Evolutionary conservation across 257 asterid species (phyloP), one percentile per base, ranked within the genome.

Genomic region (Paraleonurus japonicus): DNA sequence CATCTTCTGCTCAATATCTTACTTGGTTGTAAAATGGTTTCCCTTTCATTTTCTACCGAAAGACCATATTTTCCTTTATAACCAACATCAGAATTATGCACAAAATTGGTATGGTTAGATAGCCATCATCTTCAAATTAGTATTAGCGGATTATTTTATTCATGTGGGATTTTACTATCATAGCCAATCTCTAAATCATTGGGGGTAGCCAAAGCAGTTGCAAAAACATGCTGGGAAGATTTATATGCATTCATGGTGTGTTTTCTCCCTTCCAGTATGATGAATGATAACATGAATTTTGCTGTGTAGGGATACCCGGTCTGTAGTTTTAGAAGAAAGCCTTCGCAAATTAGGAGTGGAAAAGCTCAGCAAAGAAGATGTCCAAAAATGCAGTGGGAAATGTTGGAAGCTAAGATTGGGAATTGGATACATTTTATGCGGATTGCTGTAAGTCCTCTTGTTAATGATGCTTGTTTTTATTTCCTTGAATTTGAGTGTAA

Each of bases 351-450:
- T 92, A 83, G 99, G 98, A 60, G 99, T 95, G 53, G 99, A 95
- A 82, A 95, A 89, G 79, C 99, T 95, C 76, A 89, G 97, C 88
- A 95, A 92, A 86, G 99, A 95, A 8, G 99, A 95, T 72, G 98
- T 95, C 64, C 98, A 95, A 67, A 95, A 96, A 95, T 95, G 99
- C 96, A 89, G 55, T 95, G 99, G 99, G 99, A 92, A 81, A 92
- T 92, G 76, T 83, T 95, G 79, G 99, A 95, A 89, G 96, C 96
- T 70, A 95, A 95, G 81, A 95, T 95, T 72, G 98, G 99, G 79
- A 95, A 90, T 72, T 95, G 99, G 98, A 95, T 95, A 84, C 99
- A 95, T 83, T 92, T 89, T 79, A 95, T 95, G 99, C 88, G 99
- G 59, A 95, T 95, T 79, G 98, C 99, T 72, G 99, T 95, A 85